Conservation (phyloP, 2,329 filamentous ascomycete genomes). For the Monosporascus sp. region DNA sequence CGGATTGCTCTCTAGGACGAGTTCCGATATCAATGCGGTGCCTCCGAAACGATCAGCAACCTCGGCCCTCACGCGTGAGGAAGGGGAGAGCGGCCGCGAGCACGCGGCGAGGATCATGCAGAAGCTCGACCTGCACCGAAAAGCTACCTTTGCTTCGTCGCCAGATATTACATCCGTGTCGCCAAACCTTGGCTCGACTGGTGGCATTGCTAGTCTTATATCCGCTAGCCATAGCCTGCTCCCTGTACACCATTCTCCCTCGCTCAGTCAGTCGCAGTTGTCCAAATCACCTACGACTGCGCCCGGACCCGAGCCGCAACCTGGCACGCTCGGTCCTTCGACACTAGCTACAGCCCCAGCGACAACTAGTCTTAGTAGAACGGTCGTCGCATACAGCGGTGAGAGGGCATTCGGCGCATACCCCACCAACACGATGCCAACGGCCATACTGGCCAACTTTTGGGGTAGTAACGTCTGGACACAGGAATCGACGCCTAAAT, state of each 20-base stretch:
- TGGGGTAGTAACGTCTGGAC: constrained; percentile 86
- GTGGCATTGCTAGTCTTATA: constrained; percentile 79
- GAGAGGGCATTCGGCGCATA: constrained; percentile 65
- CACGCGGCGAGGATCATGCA: constrained; percentile 87
- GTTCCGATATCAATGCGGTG: constrained; percentile 59
- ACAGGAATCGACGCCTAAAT: constrained; percentile 20
- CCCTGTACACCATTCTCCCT: constrained; percentile 47
- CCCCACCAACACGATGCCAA: constrained; percentile 68
- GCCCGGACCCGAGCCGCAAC: constrained; percentile 38
- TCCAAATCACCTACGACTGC: constrained; percentile 6
- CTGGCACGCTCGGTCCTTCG: constrained; percentile 68
- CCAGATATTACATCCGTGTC: constrained; percentile 33
- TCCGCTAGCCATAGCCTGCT: constrained; percentile 77
- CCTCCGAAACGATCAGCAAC: constrained; percentile 53
- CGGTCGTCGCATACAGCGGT: constrained; percentile 73
- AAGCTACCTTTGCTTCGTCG: constrained; percentile 54
- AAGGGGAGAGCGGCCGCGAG: constrained; percentile 71
- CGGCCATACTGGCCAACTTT: constrained; percentile 83
- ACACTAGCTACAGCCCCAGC: constrained; percentile 81
- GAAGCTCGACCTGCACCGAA: constrained; percentile 84
- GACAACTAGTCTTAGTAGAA: constrained; percentile 79
- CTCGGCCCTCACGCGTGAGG: constrained; percentile 49
- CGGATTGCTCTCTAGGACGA: constrained; percentile 53
- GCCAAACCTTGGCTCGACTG: constrained; percentile 34
- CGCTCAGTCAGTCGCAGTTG: constrained; percentile 18